Base-by-base conservation (phyloP, 441 rosid species). In the Gossypium trilobum region DNA sequence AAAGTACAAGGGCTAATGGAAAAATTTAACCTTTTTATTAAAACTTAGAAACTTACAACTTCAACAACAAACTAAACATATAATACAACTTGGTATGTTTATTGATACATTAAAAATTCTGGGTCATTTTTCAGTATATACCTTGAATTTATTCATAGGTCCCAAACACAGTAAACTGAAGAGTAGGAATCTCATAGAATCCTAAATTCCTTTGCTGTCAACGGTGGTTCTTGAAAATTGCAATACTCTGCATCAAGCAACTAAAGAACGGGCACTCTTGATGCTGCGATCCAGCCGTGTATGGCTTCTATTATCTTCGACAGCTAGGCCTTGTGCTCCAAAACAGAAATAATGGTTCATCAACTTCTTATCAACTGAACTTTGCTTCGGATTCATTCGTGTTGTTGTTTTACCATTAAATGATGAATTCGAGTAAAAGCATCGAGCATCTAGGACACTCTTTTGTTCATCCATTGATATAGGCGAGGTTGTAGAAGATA, bases 331-430 rank as follows among this genome's bases (percentile, higher is more conserved):
- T 74, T 83, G 81, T 62, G 93, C 91, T 7, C 96, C 88, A 17
- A 87, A 84, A 80, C 93, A 87, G 58, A 91, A 82, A 33, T 84
- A 88, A 73, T 77, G 86, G 77, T 91, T 88, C 95, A 90, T 83
- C 78, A 84, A 2, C 68, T 74, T 84, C 85, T 76, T 83, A 52
- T 87, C 59, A 5, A 83, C 20, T 2, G 88, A 82, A 75, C 44
- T 63, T 73, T 72, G 84, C 64, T 31, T 81, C 11, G 59, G 81
- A 74, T 68, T 78, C 79, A 76, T 50, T 56, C 65, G 36, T 20
- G 71, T 68, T 29, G 70, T 71, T 60, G 70, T 71, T 60, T 23
- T 59, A 42, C 79, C 61, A 65, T 70, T 73, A 61, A 71, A 68
- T 55, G 65, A 19, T 57, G 23, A 60, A 17, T 68, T 67, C 8